Evolutionary conservation across 306 rosid genomes (phyloP).

Genomic region (Castanea crenata): DNA sequence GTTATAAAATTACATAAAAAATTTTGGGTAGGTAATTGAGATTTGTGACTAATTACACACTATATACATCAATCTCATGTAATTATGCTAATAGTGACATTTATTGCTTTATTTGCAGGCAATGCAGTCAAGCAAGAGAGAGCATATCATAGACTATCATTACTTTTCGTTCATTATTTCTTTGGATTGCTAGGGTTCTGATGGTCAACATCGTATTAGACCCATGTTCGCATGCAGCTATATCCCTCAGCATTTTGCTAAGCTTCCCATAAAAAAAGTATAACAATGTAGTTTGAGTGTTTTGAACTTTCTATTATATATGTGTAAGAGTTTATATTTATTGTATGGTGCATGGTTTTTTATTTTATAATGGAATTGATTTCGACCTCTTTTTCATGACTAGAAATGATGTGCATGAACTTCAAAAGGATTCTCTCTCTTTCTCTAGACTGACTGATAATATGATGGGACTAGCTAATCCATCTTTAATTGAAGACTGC

Average conservation of each 20-base stretch:
- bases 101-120: conserved; percentile 34
- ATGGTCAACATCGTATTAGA: conserved; percentile 25
- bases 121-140: conserved; percentile 33
- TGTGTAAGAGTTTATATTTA: conserved; percentile 44
- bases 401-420: conserved; percentile 1
- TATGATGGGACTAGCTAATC: not conserved
- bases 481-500: not conserved
- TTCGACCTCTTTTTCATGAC: conserved; percentile 33
- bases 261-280: conserved; percentile 35
- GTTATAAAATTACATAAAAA: no score
- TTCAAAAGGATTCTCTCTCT: conserved; percentile 10
- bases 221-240: conserved; percentile 28
- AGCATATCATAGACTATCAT: conserved; percentile 20
- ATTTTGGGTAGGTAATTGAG: no score
- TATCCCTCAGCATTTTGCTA: conserved; percentile 38
- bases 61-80: not conserved
- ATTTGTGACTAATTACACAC: no score
- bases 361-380: conserved; percentile 37
- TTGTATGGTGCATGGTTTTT: conserved; percentile 51
- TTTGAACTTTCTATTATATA: conserved; percentile 26
- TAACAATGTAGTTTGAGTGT: conserved; percentile 48
- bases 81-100: not conserved
- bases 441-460: not conserved
- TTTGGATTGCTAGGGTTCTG: conserved; percentile 30
- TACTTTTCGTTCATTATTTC: conserved; percentile 33